Conservation (phyloP, 208 protist species). For the Spongospora subterranea region DNA sequence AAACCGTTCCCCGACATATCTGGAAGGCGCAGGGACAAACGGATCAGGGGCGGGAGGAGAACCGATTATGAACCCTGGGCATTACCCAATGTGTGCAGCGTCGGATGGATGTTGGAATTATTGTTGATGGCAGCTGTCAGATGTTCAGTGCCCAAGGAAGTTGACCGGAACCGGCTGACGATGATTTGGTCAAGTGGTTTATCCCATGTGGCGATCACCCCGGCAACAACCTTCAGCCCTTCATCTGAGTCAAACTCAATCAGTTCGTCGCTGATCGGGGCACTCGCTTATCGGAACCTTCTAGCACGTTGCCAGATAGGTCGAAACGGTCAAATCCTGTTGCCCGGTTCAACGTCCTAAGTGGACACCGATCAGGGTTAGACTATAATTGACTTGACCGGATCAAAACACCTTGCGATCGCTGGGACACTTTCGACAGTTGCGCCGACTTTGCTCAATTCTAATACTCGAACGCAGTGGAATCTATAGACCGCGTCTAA, state of each 20-base stretch:
- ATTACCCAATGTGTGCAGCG: slow-evolving; percentile 6
- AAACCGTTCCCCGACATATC: slow-evolving; percentile 14
- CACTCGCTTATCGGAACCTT: not conserved
- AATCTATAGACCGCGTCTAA: not conserved
- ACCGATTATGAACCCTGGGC: no score
- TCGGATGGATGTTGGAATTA: not conserved
- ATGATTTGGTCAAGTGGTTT: not conserved
- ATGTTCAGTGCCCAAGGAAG: not conserved
- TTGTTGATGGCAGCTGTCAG: not conserved
- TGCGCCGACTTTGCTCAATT: slow-evolving; percentile 19
- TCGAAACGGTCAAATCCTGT: not conserved
- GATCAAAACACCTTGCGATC: not conserved
- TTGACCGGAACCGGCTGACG: not conserved
- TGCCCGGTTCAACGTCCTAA: not conserved
- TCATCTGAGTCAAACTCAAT: not conserved
- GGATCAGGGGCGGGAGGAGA: not conserved
- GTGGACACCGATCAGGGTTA: not conserved
- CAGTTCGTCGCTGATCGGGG: not conserved
- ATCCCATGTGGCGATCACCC: not conserved
- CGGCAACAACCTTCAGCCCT: not conserved
- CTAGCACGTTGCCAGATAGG: slow-evolving; percentile 10
- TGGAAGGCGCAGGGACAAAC: not conserved
- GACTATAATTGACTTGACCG: not conserved
- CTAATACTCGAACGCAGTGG: not conserved
- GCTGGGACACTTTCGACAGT: slow-evolving; percentile 21